Percentiles rank a stretch among this genome's conserved stretches.
phyloP scores from a whole-genome alignment of 306 rosid genomes.

The Sesbania bispinosa region DNA sequence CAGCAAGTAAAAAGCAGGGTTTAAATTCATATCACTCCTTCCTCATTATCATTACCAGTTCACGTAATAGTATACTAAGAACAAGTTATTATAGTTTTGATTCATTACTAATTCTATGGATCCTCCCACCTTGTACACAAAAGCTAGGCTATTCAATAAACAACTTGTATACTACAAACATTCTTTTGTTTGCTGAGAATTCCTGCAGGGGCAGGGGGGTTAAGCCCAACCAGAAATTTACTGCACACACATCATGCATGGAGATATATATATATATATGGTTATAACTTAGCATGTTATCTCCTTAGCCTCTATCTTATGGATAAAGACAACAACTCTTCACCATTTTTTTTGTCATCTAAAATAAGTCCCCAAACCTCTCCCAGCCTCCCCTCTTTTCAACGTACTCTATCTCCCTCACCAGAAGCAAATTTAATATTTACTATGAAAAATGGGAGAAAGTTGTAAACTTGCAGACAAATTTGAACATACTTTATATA shows the following conservation, averaged over 20 bases:
- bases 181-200: not conserved
- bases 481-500: not conserved
- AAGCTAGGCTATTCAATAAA: not conserved
- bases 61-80: not conserved
- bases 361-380: conserved; percentile 15
- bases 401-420: not conserved
- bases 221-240: not conserved
- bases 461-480: not conserved
- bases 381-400: not conserved
- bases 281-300: not conserved
- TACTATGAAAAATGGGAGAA: not conserved
- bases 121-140: not conserved
- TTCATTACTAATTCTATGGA: not conserved
- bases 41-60: not conserved
- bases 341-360: not conserved
- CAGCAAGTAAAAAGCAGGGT: not conserved
- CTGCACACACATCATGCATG: not conserved
- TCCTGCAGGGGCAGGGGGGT: not conserved
- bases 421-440: conserved; percentile 1
- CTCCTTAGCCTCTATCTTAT: conserved; percentile 7
- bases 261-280: not conserved
- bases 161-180: not conserved
- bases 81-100: not conserved
- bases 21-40: not conserved
- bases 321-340: not conserved